These are phyloP conservation scores for Cladophialophora yegresii DNA, from an alignment of 2,329 filamentous ascomycete species.

Conservation along the genomic window DNA sequence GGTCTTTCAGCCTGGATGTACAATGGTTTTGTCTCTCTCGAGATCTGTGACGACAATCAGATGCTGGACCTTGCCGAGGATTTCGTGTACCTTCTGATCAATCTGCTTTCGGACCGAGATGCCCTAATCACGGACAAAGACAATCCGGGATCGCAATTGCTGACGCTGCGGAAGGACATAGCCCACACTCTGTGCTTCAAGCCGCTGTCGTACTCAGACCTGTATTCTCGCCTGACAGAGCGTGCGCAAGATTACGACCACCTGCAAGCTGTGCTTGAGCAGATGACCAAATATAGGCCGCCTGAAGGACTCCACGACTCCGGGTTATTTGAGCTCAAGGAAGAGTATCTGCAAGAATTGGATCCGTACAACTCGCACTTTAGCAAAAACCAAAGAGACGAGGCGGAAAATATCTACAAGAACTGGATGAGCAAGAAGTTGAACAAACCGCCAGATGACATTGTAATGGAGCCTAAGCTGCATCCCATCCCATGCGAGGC, in stretches of 20 bases:
- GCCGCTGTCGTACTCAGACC: constrained; percentile 89
- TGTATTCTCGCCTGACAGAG: constrained; percentile 81
- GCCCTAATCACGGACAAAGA: constrained; percentile 71
- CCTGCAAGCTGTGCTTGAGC: constrained; percentile 78
- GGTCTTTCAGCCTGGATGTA: constrained; percentile 85
- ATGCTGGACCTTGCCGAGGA: constrained; percentile 93
- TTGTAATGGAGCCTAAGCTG: constrained; percentile 88
- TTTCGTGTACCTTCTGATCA: constrained; percentile 89
- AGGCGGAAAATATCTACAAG: constrained; percentile 86
- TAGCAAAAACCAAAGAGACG: constrained; percentile 93
- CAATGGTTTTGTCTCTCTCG: constrained; percentile 72
- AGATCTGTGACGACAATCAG: constrained; percentile 81
- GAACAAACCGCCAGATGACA: constrained; percentile 75
- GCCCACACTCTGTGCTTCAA: constrained; percentile 95
- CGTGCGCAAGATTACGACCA: constrained; percentile 86
- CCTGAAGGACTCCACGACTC: constrained; percentile 91
- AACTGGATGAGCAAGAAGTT: constrained; percentile 84
- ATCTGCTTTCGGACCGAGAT: constrained; percentile 84
- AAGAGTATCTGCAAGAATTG: constrained; percentile 80
- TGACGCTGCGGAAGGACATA: constrained; percentile 82
- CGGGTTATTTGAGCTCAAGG: constrained; percentile 89
- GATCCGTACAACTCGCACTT: constrained; percentile 97
- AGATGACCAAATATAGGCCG: constrained; percentile 84
- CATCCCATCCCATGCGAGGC: constrained; percentile 73
- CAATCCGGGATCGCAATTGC: constrained; percentile 64